Evolutionary conservation across 345 rosid species (phyloP), one percentile per base, ranked within the genome.

Genomic region (Citrus inodora): DNA sequence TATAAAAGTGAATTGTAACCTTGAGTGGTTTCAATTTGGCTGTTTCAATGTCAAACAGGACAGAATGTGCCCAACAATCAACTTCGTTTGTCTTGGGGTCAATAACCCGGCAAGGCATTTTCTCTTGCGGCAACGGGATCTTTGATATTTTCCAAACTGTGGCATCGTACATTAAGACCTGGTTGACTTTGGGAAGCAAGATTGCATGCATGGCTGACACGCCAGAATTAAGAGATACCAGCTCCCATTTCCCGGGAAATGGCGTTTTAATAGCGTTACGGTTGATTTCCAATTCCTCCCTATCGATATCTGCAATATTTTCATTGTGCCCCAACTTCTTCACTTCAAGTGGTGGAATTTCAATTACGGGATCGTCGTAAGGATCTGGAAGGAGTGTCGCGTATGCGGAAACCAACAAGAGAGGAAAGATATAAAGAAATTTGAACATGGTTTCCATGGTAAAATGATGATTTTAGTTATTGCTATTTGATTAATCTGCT

Each of bases 181-280:
- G 84, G 82, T 89, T 83, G 70, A 78, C 80, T 37, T 86, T 80
- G 21, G 97, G 97, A 75, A 95, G 83, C 79, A 93, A 79, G 28
- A 90, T 81, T 40, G 91, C 69, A 70, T 95, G 98, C 99, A 93
- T 95, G 11, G 90, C 96, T 0, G 97, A 96, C 16, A 94, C 95
- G 5, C 99, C 98, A 0, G 99, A 87, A 69, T 83, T 92, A 27
- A 68, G 4, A 4, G 85, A 70, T 69, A 88, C 88, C 14, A 93
- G 0, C 73, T 90, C 91, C 97, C 97, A 92, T 7, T 64, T 21
- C 7, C 98, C 99, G 24, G 48, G 79, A 70, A 73, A 87, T n/a
- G 48, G 66, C 19, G 67, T 75, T 66, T 48, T 22, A 21, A 25
- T 1, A 42, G 10, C 53, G 30, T 9, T 17, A 7, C 30, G 13